Percentiles rank a stretch among this genome's conserved stretches.
Evolutionary conservation across 2,329 filamentous ascomycete species (phyloP).

Genomic region (Bipolaris bicolor): DNA sequence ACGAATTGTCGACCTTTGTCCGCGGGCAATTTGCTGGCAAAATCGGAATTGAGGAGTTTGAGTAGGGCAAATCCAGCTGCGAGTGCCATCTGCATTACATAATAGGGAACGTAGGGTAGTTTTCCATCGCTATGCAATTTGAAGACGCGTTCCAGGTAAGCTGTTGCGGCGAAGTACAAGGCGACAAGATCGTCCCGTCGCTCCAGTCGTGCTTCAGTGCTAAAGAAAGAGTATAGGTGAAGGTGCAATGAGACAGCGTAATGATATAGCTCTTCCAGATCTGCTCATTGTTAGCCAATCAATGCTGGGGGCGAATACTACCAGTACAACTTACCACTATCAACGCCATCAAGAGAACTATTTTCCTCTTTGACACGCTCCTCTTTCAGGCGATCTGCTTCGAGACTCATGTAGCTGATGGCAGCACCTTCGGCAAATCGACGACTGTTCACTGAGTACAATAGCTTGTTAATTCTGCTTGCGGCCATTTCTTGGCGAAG

Average conservation of each 20-base stretch:
- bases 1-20: slow-evolving; percentile 73
- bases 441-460: slow-evolving; percentile 44
- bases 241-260: slow-evolving; percentile 77
- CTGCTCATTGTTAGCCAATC: slow-evolving; percentile 43
- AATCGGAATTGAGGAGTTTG: slow-evolving; percentile 78
- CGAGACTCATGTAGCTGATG: slow-evolving; percentile 44
- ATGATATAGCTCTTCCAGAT: slow-evolving; percentile 65
- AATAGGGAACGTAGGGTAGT: slow-evolving; percentile 72
- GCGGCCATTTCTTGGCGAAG: slow-evolving; percentile 49
- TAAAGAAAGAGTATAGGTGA: slow-evolving; percentile 80
- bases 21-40: slow-evolving; percentile 66
- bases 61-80: slow-evolving; percentile 78
- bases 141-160: slow-evolving; percentile 67
- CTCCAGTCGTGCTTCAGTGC: slow-evolving; percentile 70
- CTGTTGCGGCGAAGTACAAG: slow-evolving; percentile 73
- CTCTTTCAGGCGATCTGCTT: slow-evolving; percentile 46
- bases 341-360: slow-evolving; percentile 41
- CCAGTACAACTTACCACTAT: slow-evolving; percentile 34
- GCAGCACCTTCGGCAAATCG: slow-evolving; percentile 41
- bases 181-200: slow-evolving; percentile 71
- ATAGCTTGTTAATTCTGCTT: slow-evolving; percentile 46
- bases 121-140: slow-evolving; percentile 63
- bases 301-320: not conserved
- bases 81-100: slow-evolving; percentile 85
- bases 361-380: slow-evolving; percentile 34